Evolutionary conservation across 2,329 filamentous ascomycete genomes (phyloP).

Genomic region (Neurospora sp.): DNA sequence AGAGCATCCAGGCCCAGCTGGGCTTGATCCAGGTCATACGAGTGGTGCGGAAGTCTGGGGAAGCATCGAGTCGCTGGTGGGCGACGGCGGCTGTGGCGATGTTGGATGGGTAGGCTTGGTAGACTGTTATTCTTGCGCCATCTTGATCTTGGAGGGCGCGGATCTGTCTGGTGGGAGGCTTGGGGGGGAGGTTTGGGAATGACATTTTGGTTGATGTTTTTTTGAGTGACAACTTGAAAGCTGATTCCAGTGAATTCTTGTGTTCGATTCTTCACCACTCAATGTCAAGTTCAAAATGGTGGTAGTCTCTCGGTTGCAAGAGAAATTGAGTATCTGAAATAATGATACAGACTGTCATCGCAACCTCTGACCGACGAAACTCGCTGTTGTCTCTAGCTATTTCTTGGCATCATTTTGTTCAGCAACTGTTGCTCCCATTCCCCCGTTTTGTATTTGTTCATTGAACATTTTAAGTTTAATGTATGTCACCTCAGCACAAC

Average conservation of each 20-base stretch:
- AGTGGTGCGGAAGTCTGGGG: constrained; percentile 38
- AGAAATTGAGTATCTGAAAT: background rate
- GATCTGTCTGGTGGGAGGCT: background rate
- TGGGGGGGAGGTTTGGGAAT: background rate
- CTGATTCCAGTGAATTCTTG: too few relatives aligned
- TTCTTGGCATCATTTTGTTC: background rate
- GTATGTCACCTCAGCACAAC: background rate
- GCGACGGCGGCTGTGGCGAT: constrained; percentile 45
- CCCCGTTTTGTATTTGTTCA: background rate
- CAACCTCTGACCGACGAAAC: background rate
- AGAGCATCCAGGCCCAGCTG: constrained; percentile 55
- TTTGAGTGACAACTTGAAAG: background rate
- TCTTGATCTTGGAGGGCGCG: constrained; percentile 29
- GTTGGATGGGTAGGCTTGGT: constrained; percentile 47
- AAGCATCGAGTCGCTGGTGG: constrained; percentile 41
- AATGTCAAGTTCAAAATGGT: background rate
- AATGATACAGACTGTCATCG: background rate
- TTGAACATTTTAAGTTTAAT: background rate
- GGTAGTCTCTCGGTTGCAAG: background rate
- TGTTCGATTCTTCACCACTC: too few relatives aligned
- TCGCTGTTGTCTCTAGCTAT: background rate
- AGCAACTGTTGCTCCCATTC: background rate
- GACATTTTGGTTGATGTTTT: background rate
- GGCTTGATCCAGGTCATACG: constrained; percentile 61
- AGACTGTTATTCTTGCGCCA: constrained; percentile 42